A percentile compares a stretch with the other conserved stretches of the same genome.
These are phyloP conservation scores for Fusarium tuaranense DNA, from an alignment of 2,329 filamentous ascomycete genomes.

Conservation along the genomic window DNA sequence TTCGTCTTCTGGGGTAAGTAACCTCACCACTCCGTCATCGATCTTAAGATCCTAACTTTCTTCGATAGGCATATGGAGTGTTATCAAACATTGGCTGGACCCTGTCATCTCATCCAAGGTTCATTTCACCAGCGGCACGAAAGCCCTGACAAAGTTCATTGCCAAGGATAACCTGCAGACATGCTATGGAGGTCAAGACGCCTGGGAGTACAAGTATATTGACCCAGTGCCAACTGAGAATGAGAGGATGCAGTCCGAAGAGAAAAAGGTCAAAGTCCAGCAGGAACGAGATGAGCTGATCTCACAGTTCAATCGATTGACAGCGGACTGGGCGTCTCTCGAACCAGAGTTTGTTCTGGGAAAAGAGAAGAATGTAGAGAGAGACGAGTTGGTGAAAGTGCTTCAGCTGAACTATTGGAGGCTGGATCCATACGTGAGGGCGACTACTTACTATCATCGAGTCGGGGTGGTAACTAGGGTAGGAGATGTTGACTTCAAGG, in stretches of 20 bases:
- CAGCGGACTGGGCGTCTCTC: conserved; percentile 23
- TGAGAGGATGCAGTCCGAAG: conserved; percentile 48
- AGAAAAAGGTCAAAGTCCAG: conserved; percentile 60
- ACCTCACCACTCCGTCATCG: neutral
- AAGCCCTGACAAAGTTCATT: conserved; percentile 73
- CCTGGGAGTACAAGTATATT: conserved; percentile 74
- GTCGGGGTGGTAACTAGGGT: conserved; percentile 26
- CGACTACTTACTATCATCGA: conserved; percentile 48
- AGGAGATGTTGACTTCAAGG: conserved; percentile 36
- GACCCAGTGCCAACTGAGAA: conserved; percentile 73
- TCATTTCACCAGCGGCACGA: conserved; percentile 72
- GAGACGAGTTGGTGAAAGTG: conserved; percentile 61
- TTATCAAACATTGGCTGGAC: conserved; percentile 82
- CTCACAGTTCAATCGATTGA: conserved; percentile 62
- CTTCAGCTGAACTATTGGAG: conserved; percentile 76
- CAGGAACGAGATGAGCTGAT: conserved; percentile 64
- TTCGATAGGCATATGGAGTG: conserved; percentile 60
- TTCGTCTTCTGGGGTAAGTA: conserved; percentile 71
- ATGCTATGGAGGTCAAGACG: conserved; percentile 75
- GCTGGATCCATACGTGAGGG: conserved; percentile 75
- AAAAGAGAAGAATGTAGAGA: conserved; percentile 43
- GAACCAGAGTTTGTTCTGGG: neutral
- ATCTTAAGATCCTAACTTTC: neutral
- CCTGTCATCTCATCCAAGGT: conserved; percentile 80
- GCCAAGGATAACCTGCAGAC: conserved; percentile 65